phyloP scores from a whole-genome alignment of 2,329 filamentous ascomycete species.

The Diaporthe helianthi region DNA sequence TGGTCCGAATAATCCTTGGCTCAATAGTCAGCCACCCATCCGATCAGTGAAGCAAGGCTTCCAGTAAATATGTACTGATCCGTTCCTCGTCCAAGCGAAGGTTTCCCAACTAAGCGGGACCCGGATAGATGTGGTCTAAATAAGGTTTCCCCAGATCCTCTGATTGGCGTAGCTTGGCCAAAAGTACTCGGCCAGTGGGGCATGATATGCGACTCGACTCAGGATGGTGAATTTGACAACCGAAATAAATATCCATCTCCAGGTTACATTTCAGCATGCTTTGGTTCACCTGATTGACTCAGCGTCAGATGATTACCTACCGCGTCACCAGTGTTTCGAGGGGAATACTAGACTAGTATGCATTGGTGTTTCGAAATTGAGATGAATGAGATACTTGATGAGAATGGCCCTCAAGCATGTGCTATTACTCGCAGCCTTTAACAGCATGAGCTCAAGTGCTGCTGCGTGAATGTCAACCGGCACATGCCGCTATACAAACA shows the following conservation, averaged over 20 bases:
- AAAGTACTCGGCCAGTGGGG: constrained; percentile 6
- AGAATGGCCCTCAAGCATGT: no score
- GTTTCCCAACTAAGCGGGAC: constrained; percentile 15
- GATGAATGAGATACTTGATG: background rate
- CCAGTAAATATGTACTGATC: background rate
- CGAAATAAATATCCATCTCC: background rate
- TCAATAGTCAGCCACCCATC: background rate
- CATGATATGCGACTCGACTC: constrained; percentile 2
- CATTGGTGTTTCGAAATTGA: background rate
- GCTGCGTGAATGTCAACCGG: background rate
- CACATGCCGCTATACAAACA: background rate
- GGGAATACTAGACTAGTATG: no score
- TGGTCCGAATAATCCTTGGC: background rate
- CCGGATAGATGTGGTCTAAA: constrained; percentile 5
- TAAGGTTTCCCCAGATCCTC: constrained; percentile 21
- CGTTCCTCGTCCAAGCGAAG: constrained; percentile 1
- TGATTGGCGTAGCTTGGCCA: constrained; percentile 7
- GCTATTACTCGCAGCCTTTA: constrained; percentile 2
- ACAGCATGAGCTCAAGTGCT: background rate
- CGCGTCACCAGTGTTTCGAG: background rate
- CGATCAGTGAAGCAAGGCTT: background rate
- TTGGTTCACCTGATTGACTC: constrained; percentile 7
- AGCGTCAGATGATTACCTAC: background rate
- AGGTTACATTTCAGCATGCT: background rate
- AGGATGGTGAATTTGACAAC: no score